Evolutionary conservation across 306 rosid genomes (phyloP).

Genomic region (Dryas alaskensis): DNA sequence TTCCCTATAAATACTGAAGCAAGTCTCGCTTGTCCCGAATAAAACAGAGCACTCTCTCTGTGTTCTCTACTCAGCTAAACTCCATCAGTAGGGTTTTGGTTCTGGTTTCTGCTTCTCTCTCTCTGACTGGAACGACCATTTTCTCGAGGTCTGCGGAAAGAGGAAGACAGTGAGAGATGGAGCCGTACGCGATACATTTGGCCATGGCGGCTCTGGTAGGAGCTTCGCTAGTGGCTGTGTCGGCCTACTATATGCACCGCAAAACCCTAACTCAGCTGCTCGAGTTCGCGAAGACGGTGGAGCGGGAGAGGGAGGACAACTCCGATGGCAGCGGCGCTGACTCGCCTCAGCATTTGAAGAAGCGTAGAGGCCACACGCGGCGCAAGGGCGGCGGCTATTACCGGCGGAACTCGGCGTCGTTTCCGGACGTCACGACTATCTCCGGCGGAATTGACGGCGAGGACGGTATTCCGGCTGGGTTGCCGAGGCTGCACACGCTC

Average conservation of each 20-base stretch:
- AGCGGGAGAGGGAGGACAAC: conserved; percentile 43
- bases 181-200: conserved; percentile 71
- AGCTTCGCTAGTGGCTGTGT: conserved; percentile 83
- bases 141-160: background rate
- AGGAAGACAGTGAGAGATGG: conserved; percentile 50
- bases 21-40: conserved; percentile 12
- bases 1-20: conserved; percentile 45
- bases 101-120: background rate
- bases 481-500: conserved; percentile 83
- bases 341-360: conserved; percentile 56
- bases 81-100: conserved; percentile 50
- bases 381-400: conserved; percentile 41
- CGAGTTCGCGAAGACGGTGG: conserved; percentile 84
- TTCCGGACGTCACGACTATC: conserved; percentile 74
- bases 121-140: conserved; percentile 4
- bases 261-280: conserved; percentile 81
- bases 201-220: conserved; percentile 95
- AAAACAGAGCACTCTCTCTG: conserved; percentile 13
- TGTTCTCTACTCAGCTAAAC: conserved; percentile 2
- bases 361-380: conserved; percentile 40
- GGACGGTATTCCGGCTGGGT: conserved; percentile 79
- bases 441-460: conserved; percentile 48
- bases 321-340: conserved; percentile 37
- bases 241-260: conserved; percentile 91
- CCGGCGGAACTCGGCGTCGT: conserved; percentile 58